These are phyloP conservation scores for Boechera retrofracta DNA, from an alignment of 345 rosid genomes.

Conservation along the genomic window DNA sequence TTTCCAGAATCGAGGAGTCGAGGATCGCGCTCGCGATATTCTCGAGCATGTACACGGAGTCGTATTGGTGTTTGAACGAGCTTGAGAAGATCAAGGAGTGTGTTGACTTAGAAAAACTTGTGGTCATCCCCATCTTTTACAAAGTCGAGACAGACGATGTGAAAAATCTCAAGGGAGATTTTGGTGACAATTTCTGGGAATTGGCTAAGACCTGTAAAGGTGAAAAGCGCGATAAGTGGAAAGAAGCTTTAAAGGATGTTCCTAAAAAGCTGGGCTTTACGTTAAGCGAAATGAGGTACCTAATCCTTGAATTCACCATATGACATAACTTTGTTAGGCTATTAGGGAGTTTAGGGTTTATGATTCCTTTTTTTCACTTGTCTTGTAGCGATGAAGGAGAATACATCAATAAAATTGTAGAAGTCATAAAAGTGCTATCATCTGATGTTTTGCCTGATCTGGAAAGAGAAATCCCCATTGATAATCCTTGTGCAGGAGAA, in stretches of 20 bases:
- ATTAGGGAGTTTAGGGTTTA: neutral
- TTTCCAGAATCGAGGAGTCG: neutral
- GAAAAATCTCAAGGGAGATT: neutral
- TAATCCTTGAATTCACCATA: neutral
- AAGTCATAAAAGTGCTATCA: neutral
- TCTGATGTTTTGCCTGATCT: neutral
- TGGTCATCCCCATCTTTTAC: constrained; percentile 30
- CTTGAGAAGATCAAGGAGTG: constrained; percentile 30
- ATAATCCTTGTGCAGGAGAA: neutral
- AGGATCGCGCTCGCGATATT: constrained; percentile 10
- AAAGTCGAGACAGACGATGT: constrained; percentile 17
- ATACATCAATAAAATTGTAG: neutral
- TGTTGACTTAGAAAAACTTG: neutral
- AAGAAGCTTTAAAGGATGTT: neutral
- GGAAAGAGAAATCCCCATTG: neutral
- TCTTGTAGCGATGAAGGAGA: constrained; percentile 14
- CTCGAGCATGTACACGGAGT: constrained; percentile 10
- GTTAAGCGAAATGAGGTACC: neutral
- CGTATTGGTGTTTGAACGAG: neutral
- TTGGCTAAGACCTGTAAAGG: neutral
- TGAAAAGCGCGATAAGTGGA: constrained; percentile 13
- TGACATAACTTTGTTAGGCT: neutral
- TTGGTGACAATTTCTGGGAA: constrained; percentile 6
- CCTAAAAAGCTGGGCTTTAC: neutral
- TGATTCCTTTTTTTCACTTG: constrained; percentile 3